Base-by-base conservation (phyloP, 164 flowering plant species). In the Tetracentron sinense region DNA sequence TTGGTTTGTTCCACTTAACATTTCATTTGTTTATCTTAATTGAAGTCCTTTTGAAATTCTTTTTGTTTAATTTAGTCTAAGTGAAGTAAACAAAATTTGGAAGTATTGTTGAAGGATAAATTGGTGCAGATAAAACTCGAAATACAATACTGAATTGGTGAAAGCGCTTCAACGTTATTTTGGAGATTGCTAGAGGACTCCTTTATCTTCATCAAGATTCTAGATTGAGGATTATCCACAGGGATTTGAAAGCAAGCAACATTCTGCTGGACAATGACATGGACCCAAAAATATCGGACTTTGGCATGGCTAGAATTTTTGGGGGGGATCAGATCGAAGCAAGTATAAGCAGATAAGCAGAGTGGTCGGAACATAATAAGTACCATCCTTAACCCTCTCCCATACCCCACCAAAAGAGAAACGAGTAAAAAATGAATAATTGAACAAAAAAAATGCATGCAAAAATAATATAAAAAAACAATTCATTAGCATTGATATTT, bases 141-240 rank as follows among this genome's bases (percentile, higher is more conserved):
- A 54, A 25, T 7, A 14, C 19, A 0, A 2, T 25, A 6, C 17
- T 54, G 57, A 14, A 54, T 27, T 54, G 57, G 57, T 25, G 57
- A 12, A 54, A 54, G 14, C 57, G 57, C 19, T 12, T 23, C 4
- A 16, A 25, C 1, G 26, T 54, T 4, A 54, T 54, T 8, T 3
- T 54, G 7, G 57, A 31, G 33, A 54, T 54, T 54, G 57, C 57
- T 25, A 14, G 29, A 25, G 57, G 57, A 19, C 3, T 54, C 7
- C 1, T 25, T 15, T 54, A 54, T 54, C 57, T 54, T 25, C 57
- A 54, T 26, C 33, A 54, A 27, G 57, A 54, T 19, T 54, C 57
- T 4, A 54, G 57, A 26, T 15, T 54, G 29, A 54, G 31, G 26
- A 54, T 54, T 15, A 27, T 25, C 2, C 57, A 54, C 12, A 26